Conservation (phyloP, 306 rosid species). For the Prosopis cineraria region DNA sequence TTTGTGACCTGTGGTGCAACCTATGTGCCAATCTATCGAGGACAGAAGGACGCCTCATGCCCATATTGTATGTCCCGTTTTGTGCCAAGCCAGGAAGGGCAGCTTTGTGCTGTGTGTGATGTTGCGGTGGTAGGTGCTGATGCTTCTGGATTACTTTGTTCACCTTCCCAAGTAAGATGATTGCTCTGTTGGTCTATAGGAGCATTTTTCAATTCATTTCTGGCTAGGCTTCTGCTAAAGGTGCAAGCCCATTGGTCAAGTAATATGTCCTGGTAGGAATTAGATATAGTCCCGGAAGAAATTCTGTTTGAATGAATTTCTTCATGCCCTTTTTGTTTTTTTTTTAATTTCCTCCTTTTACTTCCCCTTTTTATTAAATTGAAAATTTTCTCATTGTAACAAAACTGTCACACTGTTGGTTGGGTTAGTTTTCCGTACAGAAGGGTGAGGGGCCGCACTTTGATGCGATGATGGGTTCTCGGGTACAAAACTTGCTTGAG, state of each 20-base stretch:
- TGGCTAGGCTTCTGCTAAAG: conserved; percentile 45
- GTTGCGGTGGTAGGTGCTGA: conserved; percentile 87
- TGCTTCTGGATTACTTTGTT: conserved; percentile 90
- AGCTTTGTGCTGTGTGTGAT: conserved; percentile 78
- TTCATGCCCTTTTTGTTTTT: conserved; percentile 12
- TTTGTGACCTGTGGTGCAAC: conserved; percentile 90
- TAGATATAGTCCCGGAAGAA: conserved; percentile 38
- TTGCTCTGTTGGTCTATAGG: conserved; percentile 38
- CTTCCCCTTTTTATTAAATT: conserved; percentile 9
- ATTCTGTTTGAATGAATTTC: conserved; percentile 27
- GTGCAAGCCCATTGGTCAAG: conserved; percentile 33
- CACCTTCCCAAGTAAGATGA: conserved; percentile 84
- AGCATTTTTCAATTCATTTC: conserved; percentile 35
- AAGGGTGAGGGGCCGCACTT: conserved; percentile 40
- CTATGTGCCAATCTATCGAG: conserved; percentile 83
- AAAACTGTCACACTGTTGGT: background rate
- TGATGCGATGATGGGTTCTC: conserved; percentile 27
- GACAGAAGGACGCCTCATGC: conserved; percentile 85
- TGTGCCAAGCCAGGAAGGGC: conserved; percentile 79
- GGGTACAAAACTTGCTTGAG: conserved; percentile 23
- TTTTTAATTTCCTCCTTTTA: conserved; percentile 30
- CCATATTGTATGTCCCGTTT: conserved; percentile 86
- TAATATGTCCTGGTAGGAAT: conserved; percentile 41
- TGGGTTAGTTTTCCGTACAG: conserved; percentile 41
- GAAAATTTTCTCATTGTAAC: background rate